Percentiles rank a stretch among this genome's conserved stretches.
Evolutionary conservation across 192 early-diverging fungal species (phyloP).

Genomic region (Linnemannia elongata): DNA sequence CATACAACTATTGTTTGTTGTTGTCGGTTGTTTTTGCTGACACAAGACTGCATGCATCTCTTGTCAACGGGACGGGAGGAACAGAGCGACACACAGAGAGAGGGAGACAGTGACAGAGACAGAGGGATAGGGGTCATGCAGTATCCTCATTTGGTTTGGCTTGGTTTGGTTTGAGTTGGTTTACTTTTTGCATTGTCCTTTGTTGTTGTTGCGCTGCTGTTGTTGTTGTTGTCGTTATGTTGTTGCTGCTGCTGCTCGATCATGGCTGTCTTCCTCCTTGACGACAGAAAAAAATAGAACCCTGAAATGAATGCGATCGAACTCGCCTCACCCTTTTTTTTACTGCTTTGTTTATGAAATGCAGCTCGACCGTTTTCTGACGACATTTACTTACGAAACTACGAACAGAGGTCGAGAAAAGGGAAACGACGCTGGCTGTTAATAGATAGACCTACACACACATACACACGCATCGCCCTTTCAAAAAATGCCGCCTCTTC

Average conservation of each 20-base stretch:
- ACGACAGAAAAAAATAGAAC: neutral
- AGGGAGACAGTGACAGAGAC: neutral
- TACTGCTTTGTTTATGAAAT: neutral
- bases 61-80: neutral
- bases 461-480: neutral
- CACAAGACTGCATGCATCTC: neutral
- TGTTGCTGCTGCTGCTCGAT: neutral
- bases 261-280: neutral
- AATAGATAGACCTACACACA: neutral
- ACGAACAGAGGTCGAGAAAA: neutral
- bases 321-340: neutral
- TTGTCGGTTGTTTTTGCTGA: neutral
- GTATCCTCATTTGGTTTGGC: neutral
- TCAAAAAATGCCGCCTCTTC: neutral
- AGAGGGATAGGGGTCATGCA: constrained; percentile 1
- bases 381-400: neutral
- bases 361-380: constrained; percentile 3
- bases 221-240: neutral
- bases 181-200: neutral
- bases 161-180: neutral
- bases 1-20: neutral
- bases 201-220: too few relatives aligned
- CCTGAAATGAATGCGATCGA: neutral
- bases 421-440: neutral
- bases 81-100: neutral